These are phyloP conservation scores for Fusarium abutilonis DNA, from an alignment of 2,329 filamentous ascomycete genomes.

Conservation along the genomic window DNA sequence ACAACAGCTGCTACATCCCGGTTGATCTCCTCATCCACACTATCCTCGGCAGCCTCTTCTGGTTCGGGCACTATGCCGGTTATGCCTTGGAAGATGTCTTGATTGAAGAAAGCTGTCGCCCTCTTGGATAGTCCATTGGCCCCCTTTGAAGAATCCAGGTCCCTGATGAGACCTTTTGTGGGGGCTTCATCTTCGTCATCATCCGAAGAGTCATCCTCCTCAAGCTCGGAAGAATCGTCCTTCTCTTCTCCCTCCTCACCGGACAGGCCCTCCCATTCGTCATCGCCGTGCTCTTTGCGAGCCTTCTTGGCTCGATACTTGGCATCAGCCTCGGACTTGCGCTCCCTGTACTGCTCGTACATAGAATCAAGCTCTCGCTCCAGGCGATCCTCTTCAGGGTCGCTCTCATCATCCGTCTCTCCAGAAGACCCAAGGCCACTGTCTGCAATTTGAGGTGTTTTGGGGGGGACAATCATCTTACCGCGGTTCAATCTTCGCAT, in stretches of 20 bases:
- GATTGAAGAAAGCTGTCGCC: constrained; percentile 89
- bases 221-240: constrained; percentile 64
- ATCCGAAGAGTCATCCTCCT: constrained; percentile 53
- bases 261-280: constrained; percentile 92
- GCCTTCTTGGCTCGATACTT: constrained; percentile 93
- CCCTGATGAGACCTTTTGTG: constrained; percentile 49
- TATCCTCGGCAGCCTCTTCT: constrained; percentile 42
- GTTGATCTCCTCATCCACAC: constrained; percentile 48
- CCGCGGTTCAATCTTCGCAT: constrained; percentile 71
- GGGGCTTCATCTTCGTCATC: constrained; percentile 45
- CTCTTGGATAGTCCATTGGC: constrained; percentile 53
- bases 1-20: constrained; percentile 46
- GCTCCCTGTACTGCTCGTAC: constrained; percentile 87
- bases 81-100: constrained; percentile 92
- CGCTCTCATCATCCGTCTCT: constrained; percentile 70
- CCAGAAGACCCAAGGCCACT: constrained; percentile 65
- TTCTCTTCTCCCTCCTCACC: constrained; percentile 67
- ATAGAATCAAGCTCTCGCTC: constrained; percentile 87
- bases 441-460: constrained; percentile 64
- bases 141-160: constrained; percentile 48
- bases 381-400: constrained; percentile 82
- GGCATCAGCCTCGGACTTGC: constrained; percentile 80
- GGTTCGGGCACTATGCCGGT: constrained; percentile 69
- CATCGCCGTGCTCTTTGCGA: constrained; percentile 81
- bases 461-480: constrained; percentile 76